Evolutionary conservation across 306 rosid genomes (phyloP), one percentile per base, ranked within the genome.

Genomic region (Dicorynia guianensis): DNA sequence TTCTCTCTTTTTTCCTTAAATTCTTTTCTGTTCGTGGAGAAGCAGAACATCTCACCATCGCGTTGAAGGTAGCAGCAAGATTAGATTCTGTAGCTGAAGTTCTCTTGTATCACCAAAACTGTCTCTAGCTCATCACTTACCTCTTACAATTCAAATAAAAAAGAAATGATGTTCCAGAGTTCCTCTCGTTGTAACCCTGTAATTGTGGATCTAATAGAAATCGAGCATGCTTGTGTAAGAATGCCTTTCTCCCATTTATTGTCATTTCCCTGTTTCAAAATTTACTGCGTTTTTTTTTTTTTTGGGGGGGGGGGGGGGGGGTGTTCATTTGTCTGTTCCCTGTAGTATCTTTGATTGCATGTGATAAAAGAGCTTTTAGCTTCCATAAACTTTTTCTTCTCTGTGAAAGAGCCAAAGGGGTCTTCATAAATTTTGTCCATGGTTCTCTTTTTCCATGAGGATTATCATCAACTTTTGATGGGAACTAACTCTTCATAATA

Each of bases 201-300:
- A 86, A 83, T 88, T 84, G 75, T 85, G 87, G 78, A 85, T 89
- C 89, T 81, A 76, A 86, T 91, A 85, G 80, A 63, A 76, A 77
- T 47, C 52, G 17, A 73, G 50, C 64, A 75, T 81, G 78, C 48
- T 81, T 74, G 18, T 48, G 77, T 33, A 65, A 71, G 47, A 38
- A 74, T 66, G 49, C 39, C 39, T 69, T 76, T 54, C 33, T 15
- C 61, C 20, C 46, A 20, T 56, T 55, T 35, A 20, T 17, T 58
- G 8, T 76, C 36, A 17, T 63, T 44, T 53, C 25, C 4, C 5
- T 57, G 54, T 76, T 49, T 54, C 30, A 66, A 12, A 63, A 78
- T 78, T 70, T 83, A 25, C 30, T 46, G n/a, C 15, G 1, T 46
- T 46, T 3, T 46, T 11, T 40, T 10, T 55, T 25, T 55, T 34